Evolutionary conservation across 2,329 filamentous ascomycete genomes (phyloP), one percentile per base, ranked within the genome.

Genomic region (Neophaeococcomyces mojaviensis): DNA sequence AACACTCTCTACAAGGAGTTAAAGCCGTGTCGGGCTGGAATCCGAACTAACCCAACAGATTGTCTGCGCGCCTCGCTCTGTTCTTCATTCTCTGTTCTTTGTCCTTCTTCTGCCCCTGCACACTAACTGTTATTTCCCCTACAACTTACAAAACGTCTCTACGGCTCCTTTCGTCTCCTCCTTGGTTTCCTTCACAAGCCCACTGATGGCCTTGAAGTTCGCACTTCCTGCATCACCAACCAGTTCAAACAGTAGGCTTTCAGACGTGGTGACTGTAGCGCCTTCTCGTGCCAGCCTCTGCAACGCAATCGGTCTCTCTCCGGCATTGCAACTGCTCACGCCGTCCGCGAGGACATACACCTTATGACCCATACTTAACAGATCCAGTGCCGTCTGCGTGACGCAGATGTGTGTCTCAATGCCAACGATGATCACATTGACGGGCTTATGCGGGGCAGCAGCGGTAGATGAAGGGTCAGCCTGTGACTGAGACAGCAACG

Each of bases 381-480:
- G 69, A 68, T 96, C 90, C 34, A 96, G 73, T 13, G 86, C 80
- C 34, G 90, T 96, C 73, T 97, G 90, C 50, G 87, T 89, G 24
- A 97, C 81, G 71, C 90, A 97, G 62, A 97, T 92, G 68, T 97
- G 90, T 33, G 80, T 79, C 68, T 97, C 90, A 61, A 97, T 95
- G 31, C 90, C 90, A 13, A 95, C 83, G 52, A 97, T 79, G 46
- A 86, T 83, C 44, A 88, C 76, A 57, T 82, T 76, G 18, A 77
- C 68, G 1, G 61, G 61, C 1, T 65, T 58, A 1, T 59, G 51
- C 16, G 67, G 56, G 37, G 57, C 28, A 51, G 67, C 58, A n/a
- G 53, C 45, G 4, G 67, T 36, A 33, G 54, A 31, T 9, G 61
- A 56, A 1, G 63, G 49, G 5, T 40, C 24, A 4, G 52, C 38